Conservation (phyloP, 192 early-diverging fungal genomes). For the Podila epigama region DNA sequence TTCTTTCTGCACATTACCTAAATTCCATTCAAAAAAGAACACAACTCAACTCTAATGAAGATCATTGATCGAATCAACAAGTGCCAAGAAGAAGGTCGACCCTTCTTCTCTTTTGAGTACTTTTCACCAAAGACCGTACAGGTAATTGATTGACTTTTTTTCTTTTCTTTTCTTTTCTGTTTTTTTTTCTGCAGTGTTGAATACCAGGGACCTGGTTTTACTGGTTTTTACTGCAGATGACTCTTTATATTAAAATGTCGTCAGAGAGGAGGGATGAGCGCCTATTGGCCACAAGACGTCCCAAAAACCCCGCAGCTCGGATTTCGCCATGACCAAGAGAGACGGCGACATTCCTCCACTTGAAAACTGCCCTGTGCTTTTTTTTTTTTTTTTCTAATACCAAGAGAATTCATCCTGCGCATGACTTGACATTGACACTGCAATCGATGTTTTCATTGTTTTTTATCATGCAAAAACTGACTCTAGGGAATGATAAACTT, state of each 20-base stretch:
- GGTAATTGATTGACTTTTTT: constrained; percentile 12
- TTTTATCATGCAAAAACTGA: background rate
- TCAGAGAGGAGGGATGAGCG: too few relatives aligned
- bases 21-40: background rate
- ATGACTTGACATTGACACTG: too few relatives aligned
- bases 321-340: too few relatives aligned
- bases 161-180: background rate
- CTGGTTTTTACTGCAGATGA: too few relatives aligned
- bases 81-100: constrained; percentile 68
- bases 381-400: too few relatives aligned
- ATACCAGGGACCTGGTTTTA: too few relatives aligned
- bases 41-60: constrained; percentile 58
- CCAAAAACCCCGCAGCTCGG: too few relatives aligned
- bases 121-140: constrained; percentile 94
- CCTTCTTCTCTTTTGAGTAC: constrained; percentile 92
- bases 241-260: too few relatives aligned
- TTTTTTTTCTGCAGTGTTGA: background rate
- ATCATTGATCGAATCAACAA: constrained; percentile 73
- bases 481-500: constrained; percentile 83
- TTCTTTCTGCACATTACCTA: background rate
- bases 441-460: background rate
- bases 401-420: too few relatives aligned
- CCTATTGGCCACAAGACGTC: too few relatives aligned
- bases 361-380: too few relatives aligned
- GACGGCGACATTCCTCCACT: too few relatives aligned